Conservation (phyloP, 1,284 basidiomycete genomes). For the Sporisorium graminicola region DNA sequence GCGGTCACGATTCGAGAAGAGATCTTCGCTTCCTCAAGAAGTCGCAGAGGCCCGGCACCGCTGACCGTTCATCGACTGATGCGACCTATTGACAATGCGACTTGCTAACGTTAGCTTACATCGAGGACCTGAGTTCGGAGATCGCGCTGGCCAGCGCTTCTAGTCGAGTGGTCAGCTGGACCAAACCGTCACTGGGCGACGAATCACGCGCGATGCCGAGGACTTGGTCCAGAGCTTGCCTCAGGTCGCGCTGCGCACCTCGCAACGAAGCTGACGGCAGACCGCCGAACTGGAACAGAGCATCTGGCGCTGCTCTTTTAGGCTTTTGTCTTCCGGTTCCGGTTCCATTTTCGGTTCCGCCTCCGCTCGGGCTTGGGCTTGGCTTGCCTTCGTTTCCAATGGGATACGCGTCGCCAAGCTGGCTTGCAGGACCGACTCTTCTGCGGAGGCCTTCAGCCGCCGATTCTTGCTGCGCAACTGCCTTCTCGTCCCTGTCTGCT, state of each 20-base stretch:
- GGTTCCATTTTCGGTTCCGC: not conserved
- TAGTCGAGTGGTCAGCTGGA: slow-evolving; percentile 21
- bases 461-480: slow-evolving; percentile 6
- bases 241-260: slow-evolving; percentile 46
- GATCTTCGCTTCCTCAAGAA: no score
- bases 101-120: no score
- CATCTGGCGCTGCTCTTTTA: slow-evolving; percentile 15
- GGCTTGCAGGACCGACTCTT: slow-evolving; percentile 6
- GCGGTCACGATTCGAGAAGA: no score
- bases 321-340: not conserved
- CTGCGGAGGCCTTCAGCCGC: slow-evolving; percentile 17
- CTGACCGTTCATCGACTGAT: no score
- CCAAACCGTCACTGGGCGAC: not conserved
- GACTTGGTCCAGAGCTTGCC: slow-evolving; percentile 13
- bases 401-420: slow-evolving; percentile 3
- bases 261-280: slow-evolving; percentile 43
- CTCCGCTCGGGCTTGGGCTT: not conserved
- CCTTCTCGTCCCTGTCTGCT: slow-evolving; percentile 10
- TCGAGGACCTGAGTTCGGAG: slow-evolving; percentile 3
- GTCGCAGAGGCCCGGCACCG: no score
- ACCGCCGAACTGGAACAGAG: slow-evolving; percentile 51
- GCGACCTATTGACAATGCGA: no score
- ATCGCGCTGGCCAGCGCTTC: slow-evolving; percentile 15
- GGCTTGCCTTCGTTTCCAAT: no score
- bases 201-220: slow-evolving; percentile 17